Base-by-base conservation (phyloP, 2,329 filamentous ascomycete species). In the Aspergillus melleus region DNA sequence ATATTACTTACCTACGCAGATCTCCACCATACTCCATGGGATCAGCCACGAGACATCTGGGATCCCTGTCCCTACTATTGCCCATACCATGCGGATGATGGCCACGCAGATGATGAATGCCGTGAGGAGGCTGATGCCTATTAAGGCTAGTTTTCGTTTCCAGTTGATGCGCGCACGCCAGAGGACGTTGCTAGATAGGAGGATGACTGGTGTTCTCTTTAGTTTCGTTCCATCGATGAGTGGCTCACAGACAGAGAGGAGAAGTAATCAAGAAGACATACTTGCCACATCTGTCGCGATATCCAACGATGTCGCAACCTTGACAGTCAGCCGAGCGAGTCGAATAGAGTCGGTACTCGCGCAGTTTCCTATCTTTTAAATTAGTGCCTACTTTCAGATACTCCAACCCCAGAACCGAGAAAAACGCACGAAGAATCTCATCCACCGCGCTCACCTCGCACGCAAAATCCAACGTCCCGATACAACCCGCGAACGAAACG, bases 271-370 rank as follows among this genome's bases (percentile, higher is more conserved):
- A 26, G 10, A 26, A n/a, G 19, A 59, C 52, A 22, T 59, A 59
- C 57, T 55, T 12, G 57, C 57, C 30, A 20, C 57, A 24, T 59
- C 57, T 9, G 57, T 52, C 16, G 52, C 14, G 12, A 59, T 56
- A 32, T 59, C 57, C 19, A 59, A 16, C 6, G 52, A 12, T 1
- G 52, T 59, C 2, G 52, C 36, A 14, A 59, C 29, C 26, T 42
- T 55, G 10, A 59, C 14, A n/a, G 46, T 26, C 4, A 59, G 24
- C 2, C 52, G 39, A 29, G 39, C 47, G 9, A 36, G 32, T 29
- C 44, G 36, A 11, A 59, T 42, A 2, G 57, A 46, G 6, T 44
- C 6, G 4, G 49, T 2, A 26, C n/a, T 59, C 6, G n/a, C 2
- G 39, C 57, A 59, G 20, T 22, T 22, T 0, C 47, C 57, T 59